phyloP scores from a whole-genome alignment of 768 basidiomycete species.

The Phylloporus sp. region DNA sequence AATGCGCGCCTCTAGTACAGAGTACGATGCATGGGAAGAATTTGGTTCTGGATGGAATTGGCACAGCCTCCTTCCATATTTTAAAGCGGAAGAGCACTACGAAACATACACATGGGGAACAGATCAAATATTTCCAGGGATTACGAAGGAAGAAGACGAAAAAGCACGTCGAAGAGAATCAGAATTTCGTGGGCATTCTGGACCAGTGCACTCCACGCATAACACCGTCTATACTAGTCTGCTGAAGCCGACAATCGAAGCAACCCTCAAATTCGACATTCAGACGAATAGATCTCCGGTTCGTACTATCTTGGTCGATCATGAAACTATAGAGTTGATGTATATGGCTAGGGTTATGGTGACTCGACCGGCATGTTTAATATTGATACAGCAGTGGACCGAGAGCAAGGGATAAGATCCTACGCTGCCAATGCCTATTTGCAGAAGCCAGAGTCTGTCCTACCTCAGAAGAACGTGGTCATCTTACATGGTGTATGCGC shows the following conservation, averaged over 20 bases:
- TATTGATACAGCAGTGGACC: conserved; percentile 15
- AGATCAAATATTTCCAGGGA: neutral
- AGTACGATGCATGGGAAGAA: conserved; percentile 18
- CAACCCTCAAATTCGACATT: neutral
- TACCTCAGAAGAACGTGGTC: neutral
- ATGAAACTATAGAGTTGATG: neutral
- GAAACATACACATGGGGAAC: neutral
- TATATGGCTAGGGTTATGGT: neutral
- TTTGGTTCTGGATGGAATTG: conserved; percentile 18
- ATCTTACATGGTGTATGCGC: conserved; percentile 2
- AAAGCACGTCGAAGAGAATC: neutral
- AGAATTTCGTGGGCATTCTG: neutral
- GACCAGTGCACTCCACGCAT: neutral
- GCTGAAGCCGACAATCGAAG: neutral
- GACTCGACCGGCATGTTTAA: conserved; percentile 9
- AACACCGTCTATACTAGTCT: neutral
- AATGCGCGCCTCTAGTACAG: conserved; percentile 17
- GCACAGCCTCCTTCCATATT: conserved; percentile 10
- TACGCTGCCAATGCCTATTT: conserved; percentile 19
- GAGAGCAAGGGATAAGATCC: conserved; percentile 11
- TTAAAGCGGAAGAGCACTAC: conserved; percentile 13
- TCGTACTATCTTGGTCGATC: neutral
- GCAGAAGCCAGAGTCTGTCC: conserved; percentile 4
- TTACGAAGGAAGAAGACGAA: neutral
- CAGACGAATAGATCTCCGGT: neutral